phyloP scores from a whole-genome alignment of 225 moss, liverwort and hornwort species.

The Antitrichia curtipendula region DNA sequence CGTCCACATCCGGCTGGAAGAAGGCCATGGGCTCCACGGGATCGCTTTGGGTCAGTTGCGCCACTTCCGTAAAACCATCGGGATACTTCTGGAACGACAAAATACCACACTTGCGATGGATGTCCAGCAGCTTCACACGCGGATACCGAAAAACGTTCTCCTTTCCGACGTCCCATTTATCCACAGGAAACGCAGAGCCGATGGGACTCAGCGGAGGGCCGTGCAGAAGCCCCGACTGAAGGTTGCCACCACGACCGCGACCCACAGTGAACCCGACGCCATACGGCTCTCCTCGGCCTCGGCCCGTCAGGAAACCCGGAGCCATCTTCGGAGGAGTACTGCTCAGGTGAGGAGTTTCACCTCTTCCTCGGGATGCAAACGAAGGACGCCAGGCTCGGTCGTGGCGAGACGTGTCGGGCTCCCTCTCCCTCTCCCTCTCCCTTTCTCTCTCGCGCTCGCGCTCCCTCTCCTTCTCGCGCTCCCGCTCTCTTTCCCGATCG shows the following conservation, averaged over 20 bases:
- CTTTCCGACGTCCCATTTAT: slow-evolving; percentile 72
- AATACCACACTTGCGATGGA: slow-evolving; percentile 73
- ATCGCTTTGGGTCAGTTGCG: slow-evolving; percentile 73
- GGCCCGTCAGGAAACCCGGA: slow-evolving; percentile 85
- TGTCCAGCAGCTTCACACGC: slow-evolving; percentile 83
- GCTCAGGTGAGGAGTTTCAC: slow-evolving; percentile 61
- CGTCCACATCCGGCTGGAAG: slow-evolving; percentile 79
- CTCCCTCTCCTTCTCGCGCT: slow-evolving; percentile 12
- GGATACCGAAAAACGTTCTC: slow-evolving; percentile 74
- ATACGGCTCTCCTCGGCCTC: slow-evolving; percentile 85
- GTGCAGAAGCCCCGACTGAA: slow-evolving; percentile 82
- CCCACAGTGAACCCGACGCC: slow-evolving; percentile 86
- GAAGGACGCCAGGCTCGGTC: slow-evolving; percentile 70
- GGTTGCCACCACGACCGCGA: slow-evolving; percentile 83
- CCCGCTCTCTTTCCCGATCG: slow-evolving; percentile 21
- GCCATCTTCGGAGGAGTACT: slow-evolving; percentile 61
- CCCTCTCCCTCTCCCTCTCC: slow-evolving; percentile 24
- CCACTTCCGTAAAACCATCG: slow-evolving; percentile 71
- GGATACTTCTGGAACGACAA: slow-evolving; percentile 59
- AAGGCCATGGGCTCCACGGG: slow-evolving; percentile 97
- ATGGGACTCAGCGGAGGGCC: slow-evolving; percentile 69
- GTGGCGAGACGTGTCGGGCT: slow-evolving; percentile 31
- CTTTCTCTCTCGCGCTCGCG: slow-evolving; percentile 1
- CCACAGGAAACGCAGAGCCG: slow-evolving; percentile 59
- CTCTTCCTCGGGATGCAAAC: slow-evolving; percentile 64